Percentiles rank a stretch among this genome's conserved stretches.
Conservation (phyloP, 1,139 yeast genomes). For the Blastobotrys apis region DNA sequence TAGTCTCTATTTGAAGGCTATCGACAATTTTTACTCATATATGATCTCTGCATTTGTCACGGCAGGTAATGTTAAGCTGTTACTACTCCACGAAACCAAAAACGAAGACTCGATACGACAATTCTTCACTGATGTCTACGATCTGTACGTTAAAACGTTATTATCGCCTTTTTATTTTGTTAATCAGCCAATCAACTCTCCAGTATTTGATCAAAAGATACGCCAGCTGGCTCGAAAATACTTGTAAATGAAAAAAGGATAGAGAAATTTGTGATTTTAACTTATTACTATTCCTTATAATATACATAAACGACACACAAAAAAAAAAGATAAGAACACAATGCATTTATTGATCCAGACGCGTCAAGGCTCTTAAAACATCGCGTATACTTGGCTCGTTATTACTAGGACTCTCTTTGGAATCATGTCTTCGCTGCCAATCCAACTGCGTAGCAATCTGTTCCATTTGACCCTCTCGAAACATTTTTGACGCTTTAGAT, state of each 20-base stretch:
- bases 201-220: conserved; percentile 72
- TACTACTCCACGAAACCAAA: conserved; percentile 65
- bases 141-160: conserved; percentile 77
- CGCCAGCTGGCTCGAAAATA: conserved; percentile 72
- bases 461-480: conserved; percentile 15
- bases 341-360: neutral
- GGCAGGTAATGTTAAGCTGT: conserved; percentile 79
- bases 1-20: conserved; percentile 62
- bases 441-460: conserved; percentile 10
- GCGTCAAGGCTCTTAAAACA: conserved; percentile 5
- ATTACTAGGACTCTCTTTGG: neutral
- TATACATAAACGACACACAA: conserved; percentile 1
- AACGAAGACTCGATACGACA: conserved; percentile 75
- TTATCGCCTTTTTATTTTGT: conserved; percentile 82
- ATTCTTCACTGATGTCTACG: conserved; percentile 82
- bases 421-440: too few relatives aligned
- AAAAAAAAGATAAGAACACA: neutral
- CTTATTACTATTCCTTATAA: neutral
- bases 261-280: neutral
- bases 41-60: conserved; percentile 79
- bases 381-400: neutral
- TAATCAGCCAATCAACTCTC: conserved; percentile 69
- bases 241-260: conserved; percentile 38
- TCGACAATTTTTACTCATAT: conserved; percentile 83
- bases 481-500: conserved; percentile 16